Base-by-base conservation (phyloP, 2,329 filamentous ascomycete species). In the Nothophaeocryptopus gaeumannii region DNA sequence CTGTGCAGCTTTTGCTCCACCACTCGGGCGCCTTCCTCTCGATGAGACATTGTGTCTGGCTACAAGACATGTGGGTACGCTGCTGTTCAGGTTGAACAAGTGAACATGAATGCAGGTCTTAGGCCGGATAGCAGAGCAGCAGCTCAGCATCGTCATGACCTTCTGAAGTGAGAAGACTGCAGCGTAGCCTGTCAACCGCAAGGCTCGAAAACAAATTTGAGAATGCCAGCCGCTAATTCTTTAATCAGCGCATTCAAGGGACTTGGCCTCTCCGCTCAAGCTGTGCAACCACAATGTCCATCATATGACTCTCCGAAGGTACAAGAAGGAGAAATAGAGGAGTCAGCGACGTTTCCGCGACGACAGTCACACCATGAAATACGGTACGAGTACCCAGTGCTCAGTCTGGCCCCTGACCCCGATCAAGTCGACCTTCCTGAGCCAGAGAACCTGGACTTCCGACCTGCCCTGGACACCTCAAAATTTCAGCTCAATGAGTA, bases 281-380 rank as follows among this genome's bases (percentile, higher is more conserved):
- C 14, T 16, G 29, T 31, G 35, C 12, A 16, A 34, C 11, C 30
- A 47, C 32, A 30, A 8, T 44, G 32, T 33, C 34, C 45, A 47
- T 15, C 37, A 34, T 3, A 26, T 47, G 10, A 34, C 20, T 26
- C 20, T 26, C 20, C 20, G 20, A 26, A 26, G 20, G 7, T 26
- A 26, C 20, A 26, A 26, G 20, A 7, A 3, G 7, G 20, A 3
- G 20, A 7, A 26, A 26, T 7, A 26, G 20, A 26, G 20, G 20
- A 26, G 7, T 26, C 20, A 7, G 20, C 45, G 26, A 38, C 43
- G 12, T 42, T 29, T 31, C 44, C 49, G 5, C 34, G 33, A 33
- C 29, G 49, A 16, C 34, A 32, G 5, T 44, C 49, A 13, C 49
- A 51, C 14, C 49, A 51, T 30, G 43, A 47, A 9, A 41, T 51